Conservation (phyloP, 2,329 filamentous ascomycete species). For the Ophiostoma himal-ulmi region DNA sequence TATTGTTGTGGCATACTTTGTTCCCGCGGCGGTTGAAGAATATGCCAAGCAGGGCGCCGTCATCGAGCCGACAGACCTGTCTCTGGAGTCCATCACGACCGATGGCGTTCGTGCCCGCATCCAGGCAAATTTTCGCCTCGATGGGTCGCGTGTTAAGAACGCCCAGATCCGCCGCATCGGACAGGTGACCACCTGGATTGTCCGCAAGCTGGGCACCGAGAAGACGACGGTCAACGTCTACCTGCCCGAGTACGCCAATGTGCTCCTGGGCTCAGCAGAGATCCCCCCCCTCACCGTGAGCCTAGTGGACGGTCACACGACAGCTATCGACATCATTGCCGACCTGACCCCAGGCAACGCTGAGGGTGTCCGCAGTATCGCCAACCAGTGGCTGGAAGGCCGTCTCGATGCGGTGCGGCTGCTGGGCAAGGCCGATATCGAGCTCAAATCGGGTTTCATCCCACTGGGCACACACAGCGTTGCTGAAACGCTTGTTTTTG, state of each 20-base stretch:
- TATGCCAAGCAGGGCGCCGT: constrained; percentile 81
- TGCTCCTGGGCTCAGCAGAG: constrained; percentile 68
- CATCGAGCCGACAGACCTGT: constrained; percentile 75
- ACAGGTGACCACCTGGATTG: constrained; percentile 71
- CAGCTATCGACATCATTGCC: constrained; percentile 70
- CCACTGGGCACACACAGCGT: constrained; percentile 71
- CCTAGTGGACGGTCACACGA: constrained; percentile 71
- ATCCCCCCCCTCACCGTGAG: constrained; percentile 71
- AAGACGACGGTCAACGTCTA: constrained; percentile 69
- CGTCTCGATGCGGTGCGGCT: constrained; percentile 65
- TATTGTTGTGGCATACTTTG: constrained; percentile 72
- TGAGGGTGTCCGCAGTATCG: constrained; percentile 69
- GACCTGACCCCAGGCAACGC: constrained; percentile 71
- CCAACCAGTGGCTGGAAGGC: constrained; percentile 83
- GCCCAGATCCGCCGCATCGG: constrained; percentile 69
- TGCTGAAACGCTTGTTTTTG: constrained; percentile 67
- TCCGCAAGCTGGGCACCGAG: constrained; percentile 66
- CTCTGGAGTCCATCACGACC: constrained; percentile 76
- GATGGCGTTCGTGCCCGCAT: constrained; percentile 73
- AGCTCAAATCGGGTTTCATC: constrained; percentile 72
- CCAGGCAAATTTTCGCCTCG: constrained; percentile 74
- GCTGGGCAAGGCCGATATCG: constrained; percentile 65
- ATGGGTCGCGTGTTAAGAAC: constrained; percentile 68
- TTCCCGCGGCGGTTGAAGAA: constrained; percentile 71
- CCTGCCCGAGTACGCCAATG: constrained; percentile 74